A percentile compares a stretch with the other conserved stretches of the same genome.
Conservation (phyloP, 1,139 yeast genomes). For the Debaryomyces fabryi region DNA sequence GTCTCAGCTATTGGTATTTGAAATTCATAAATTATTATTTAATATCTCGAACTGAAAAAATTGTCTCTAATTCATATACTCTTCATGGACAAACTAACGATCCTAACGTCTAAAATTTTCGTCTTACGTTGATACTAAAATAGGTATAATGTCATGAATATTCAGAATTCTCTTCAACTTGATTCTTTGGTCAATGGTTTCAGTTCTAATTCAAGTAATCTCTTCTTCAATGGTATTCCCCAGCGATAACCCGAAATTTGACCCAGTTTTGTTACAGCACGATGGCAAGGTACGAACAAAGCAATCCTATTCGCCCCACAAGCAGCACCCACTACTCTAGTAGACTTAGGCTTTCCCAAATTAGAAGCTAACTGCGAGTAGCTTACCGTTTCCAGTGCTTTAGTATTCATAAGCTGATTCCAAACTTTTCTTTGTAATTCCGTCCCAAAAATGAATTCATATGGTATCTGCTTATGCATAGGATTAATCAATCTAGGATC, state of each 20-base stretch:
- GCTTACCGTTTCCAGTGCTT: conserved; percentile 18
- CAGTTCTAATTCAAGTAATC: conserved; percentile 14
- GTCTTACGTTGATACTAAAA: no score
- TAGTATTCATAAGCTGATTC: conserved; percentile 19
- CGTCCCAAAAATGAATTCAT: conserved; percentile 26
- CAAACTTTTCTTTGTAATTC: conserved; percentile 26
- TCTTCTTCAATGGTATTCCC: conserved; percentile 23
- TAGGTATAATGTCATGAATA: background rate
- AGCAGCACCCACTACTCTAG: conserved; percentile 27
- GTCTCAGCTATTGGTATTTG: no score
- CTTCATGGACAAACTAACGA: no score
- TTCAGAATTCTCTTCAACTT: background rate
- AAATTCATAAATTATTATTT: no score
- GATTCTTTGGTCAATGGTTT: background rate
- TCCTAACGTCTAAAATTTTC: no score
- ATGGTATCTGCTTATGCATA: conserved; percentile 10
- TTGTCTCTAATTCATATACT: no score
- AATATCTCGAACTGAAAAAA: no score
- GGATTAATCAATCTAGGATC: conserved; percentile 15
- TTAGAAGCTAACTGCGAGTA: conserved; percentile 21
- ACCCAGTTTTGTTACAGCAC: conserved; percentile 22
- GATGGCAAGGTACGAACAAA: conserved; percentile 28
- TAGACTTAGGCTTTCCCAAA: conserved; percentile 19
- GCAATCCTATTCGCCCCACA: conserved; percentile 29
- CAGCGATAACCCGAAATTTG: conserved; percentile 27